Conservation (phyloP, 2,329 filamentous ascomycete genomes). For the Didymellaceae sp. region DNA sequence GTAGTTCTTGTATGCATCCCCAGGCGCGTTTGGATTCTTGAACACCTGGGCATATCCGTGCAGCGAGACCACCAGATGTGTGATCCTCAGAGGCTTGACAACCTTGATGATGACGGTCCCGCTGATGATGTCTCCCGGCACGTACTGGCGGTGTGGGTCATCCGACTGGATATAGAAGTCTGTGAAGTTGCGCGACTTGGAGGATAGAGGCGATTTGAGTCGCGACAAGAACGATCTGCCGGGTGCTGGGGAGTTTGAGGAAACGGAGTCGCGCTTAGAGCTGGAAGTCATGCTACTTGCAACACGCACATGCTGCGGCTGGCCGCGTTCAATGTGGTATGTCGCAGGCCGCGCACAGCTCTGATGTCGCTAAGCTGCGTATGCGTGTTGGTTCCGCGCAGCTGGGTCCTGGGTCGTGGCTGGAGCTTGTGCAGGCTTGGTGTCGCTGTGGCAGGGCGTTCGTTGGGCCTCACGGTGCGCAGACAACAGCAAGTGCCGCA, state of each 20-base stretch:
- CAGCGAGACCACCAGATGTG: conserved; percentile 78
- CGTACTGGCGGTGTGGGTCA: conserved; percentile 79
- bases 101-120: conserved; percentile 76
- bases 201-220: conserved; percentile 62
- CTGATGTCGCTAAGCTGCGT: conserved; percentile 6
- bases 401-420: neutral
- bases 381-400: neutral
- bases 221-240: conserved; percentile 57
- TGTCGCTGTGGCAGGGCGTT: neutral
- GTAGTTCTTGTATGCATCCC: conserved; percentile 59
- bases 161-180: conserved; percentile 80
- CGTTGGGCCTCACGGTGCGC: conserved; percentile 3
- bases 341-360: conserved; percentile 13
- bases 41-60: conserved; percentile 82
- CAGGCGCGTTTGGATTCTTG: conserved; percentile 70
- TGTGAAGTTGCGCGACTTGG: conserved; percentile 68
- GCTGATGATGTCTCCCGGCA: conserved; percentile 74
- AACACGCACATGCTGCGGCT: conserved; percentile 49
- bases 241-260: conserved; percentile 37
- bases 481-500: neutral
- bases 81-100: conserved; percentile 76
- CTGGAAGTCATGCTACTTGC: conserved; percentile 50
- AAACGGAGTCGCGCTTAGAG: conserved; percentile 40
- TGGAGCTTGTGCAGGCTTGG: neutral
- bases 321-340: conserved; percentile 32